Percentiles rank a stretch among this genome's conserved stretches.
Conservation (phyloP, 441 rosid genomes). For the Erodium trifolium region DNA sequence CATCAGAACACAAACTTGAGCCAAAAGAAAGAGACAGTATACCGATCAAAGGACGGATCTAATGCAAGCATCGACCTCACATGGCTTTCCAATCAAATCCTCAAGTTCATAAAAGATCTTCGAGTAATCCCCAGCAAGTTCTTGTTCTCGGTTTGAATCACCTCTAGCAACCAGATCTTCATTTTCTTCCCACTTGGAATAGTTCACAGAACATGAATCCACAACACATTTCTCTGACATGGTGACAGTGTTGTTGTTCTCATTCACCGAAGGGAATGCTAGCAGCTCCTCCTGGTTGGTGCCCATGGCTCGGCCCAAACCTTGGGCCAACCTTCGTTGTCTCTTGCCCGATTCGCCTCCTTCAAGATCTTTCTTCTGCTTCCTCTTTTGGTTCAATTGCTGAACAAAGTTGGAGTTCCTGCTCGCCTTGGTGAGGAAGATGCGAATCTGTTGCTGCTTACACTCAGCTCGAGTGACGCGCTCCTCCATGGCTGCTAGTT, state of each 20-base stretch:
- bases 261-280: background rate
- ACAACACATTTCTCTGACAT: background rate
- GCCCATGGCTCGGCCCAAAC: background rate
- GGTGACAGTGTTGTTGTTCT: background rate
- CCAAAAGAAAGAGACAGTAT: background rate
- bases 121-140: background rate
- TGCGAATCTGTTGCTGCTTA: constrained; percentile 83
- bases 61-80: background rate
- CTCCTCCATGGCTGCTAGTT: constrained; percentile 55
- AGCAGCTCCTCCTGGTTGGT: background rate
- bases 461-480: constrained; percentile 52
- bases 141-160: background rate
- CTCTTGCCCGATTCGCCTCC: constrained; percentile 16
- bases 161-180: background rate
- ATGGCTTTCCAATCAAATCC: background rate
- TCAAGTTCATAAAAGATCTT: background rate
- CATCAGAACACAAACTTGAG: background rate
- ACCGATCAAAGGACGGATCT: background rate
- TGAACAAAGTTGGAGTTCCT: constrained; percentile 50
- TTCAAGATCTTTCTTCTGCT: constrained; percentile 44
- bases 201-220: background rate
- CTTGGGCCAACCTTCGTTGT: background rate
- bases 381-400: constrained; percentile 48
- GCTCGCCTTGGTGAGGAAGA: constrained; percentile 64
- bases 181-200: background rate